Percentiles rank a stretch among this genome's conserved stretches.
Evolutionary conservation across 768 basidiomycete species (phyloP).

Genomic region (Pleurotus eryngii): DNA sequence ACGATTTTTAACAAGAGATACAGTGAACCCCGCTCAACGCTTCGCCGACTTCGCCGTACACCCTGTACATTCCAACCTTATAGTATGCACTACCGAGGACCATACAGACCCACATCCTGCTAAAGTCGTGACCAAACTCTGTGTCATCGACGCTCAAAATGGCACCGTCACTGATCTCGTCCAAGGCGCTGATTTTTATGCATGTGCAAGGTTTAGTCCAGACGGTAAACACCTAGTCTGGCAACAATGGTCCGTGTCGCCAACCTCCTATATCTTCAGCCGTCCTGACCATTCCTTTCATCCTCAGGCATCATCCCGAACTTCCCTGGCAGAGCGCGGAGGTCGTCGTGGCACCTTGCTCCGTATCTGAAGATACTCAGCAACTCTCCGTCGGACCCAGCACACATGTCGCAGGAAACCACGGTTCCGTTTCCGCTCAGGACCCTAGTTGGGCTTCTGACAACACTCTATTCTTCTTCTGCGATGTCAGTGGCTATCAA

Average conservation of each 20-base stretch:
- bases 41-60: neutral
- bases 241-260: neutral
- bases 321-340: slow-evolving; percentile 11
- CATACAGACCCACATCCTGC: neutral
- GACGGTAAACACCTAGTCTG: neutral
- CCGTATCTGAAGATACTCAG: neutral
- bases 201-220: neutral
- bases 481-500: too few species aligned
- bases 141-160: neutral
- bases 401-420: neutral
- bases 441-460: too few species aligned
- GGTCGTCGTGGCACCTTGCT: slow-evolving; percentile 3
- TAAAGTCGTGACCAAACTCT: neutral
- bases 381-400: neutral
- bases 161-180: neutral
- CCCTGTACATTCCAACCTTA: neutral
- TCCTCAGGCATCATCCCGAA: slow-evolving; percentile 7
- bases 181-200: neutral
- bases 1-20: too few species aligned
- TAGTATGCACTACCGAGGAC: neutral
- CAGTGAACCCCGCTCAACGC: neutral
- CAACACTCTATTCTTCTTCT: too few species aligned
- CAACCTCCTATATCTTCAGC: too few species aligned
- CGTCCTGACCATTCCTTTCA: neutral
- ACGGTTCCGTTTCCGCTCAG: neutral